These are phyloP conservation scores for Beta vulgaris DNA, from an alignment of 148 eudicot species.

Conservation along the genomic window DNA sequence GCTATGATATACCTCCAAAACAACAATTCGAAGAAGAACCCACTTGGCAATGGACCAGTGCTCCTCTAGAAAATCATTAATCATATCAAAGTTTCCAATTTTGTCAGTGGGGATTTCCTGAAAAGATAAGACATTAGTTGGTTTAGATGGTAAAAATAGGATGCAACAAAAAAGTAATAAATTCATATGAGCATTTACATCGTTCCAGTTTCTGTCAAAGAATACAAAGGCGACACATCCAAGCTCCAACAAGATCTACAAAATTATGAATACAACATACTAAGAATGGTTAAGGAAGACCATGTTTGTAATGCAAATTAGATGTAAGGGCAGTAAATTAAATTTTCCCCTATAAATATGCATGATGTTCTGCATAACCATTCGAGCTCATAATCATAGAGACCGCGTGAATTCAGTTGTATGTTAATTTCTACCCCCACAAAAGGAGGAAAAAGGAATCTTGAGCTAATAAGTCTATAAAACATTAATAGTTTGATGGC, in stretches of 20 bases:
- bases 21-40: slow-evolving; percentile 89
- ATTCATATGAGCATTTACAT: too few species aligned
- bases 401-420: neutral
- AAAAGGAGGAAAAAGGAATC: too few species aligned
- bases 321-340: too few species aligned
- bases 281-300: slow-evolving; percentile 57
- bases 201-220: slow-evolving; percentile 55
- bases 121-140: neutral
- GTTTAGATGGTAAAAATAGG: slow-evolving; percentile 2
- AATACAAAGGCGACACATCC: slow-evolving; percentile 80
- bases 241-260: slow-evolving; percentile 74
- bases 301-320: slow-evolving; percentile 6
- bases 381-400: neutral
- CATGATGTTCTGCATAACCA: slow-evolving; percentile 2
- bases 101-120: slow-evolving; percentile 81
- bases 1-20: slow-evolving; percentile 49
- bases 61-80: slow-evolving; percentile 62
- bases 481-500: too few species aligned
- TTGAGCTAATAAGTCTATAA: too few species aligned
- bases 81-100: slow-evolving; percentile 73
- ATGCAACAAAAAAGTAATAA: slow-evolving; percentile 12
- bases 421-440: too few species aligned
- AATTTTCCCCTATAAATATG: neutral
- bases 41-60: slow-evolving; percentile 78
- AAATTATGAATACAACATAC: slow-evolving; percentile 69